These are phyloP conservation scores for Butyriboletus loyo DNA, from an alignment of 768 basidiomycete species.

Conservation along the genomic window DNA sequence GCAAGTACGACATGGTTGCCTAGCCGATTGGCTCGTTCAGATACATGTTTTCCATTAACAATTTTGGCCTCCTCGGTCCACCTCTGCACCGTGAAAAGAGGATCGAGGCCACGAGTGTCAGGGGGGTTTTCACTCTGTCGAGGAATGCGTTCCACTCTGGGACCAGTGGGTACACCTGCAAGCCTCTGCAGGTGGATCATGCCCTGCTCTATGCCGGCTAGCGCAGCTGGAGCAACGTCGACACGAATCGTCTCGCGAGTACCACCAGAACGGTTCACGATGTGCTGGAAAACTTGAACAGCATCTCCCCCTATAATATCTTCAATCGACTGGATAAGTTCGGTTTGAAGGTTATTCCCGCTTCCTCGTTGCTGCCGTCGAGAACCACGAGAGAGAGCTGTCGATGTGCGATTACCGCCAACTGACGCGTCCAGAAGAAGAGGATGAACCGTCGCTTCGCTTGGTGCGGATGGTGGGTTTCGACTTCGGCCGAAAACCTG, in stretches of 20 bases:
- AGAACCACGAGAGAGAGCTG: slow-evolving; percentile 44
- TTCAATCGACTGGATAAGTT: slow-evolving; percentile 74
- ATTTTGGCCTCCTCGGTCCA: slow-evolving; percentile 90
- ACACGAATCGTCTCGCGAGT: slow-evolving; percentile 70
- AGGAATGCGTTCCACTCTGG: slow-evolving; percentile 58
- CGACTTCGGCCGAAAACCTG: slow-evolving; percentile 65
- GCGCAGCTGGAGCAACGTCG: slow-evolving; percentile 65
- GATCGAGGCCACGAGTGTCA: slow-evolving; percentile 56
- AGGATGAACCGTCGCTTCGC: slow-evolving; percentile 78
- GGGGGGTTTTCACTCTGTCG: slow-evolving; percentile 47
- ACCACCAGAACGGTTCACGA: slow-evolving; percentile 61
- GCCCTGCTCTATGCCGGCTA: slow-evolving; percentile 59
- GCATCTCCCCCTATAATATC: slow-evolving; percentile 80
- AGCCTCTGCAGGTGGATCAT: slow-evolving; percentile 47
- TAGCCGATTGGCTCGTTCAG: slow-evolving; percentile 63
- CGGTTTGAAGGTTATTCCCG: slow-evolving; percentile 44
- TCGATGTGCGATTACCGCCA: slow-evolving; percentile 41
- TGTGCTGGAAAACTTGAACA: slow-evolving; percentile 78
- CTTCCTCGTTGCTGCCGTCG: slow-evolving; percentile 59
- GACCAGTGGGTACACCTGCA: slow-evolving; percentile 46
- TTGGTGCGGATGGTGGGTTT: slow-evolving; percentile 46
- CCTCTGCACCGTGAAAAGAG: slow-evolving; percentile 76
- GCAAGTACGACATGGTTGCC: slow-evolving; percentile 69
- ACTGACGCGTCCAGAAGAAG: slow-evolving; percentile 66
- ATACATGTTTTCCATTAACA: slow-evolving; percentile 69